Evolutionary conservation across 495 filamentous ascomycete genomes (phyloP).

Genomic region (Staphylotrichum tortipilum): DNA sequence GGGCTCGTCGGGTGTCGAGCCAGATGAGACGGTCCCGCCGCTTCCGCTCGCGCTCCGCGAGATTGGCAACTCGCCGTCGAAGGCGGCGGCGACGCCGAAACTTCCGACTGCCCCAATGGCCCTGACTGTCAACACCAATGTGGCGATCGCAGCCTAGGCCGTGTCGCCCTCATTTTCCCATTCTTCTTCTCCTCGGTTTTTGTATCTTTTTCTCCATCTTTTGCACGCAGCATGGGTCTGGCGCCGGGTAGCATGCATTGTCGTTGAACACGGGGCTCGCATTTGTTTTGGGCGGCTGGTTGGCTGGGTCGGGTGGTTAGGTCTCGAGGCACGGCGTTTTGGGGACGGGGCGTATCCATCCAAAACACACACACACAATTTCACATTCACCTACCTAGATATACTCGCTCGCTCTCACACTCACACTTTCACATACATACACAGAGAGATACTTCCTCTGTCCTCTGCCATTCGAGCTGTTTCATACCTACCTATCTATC

Average conservation of each 20-base stretch:
- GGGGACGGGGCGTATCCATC: constrained; percentile 1
- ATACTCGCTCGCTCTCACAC: too few relatives aligned
- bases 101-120: neutral
- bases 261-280: constrained; percentile 1
- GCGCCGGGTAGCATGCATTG: constrained; percentile 4
- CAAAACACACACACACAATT: too few relatives aligned
- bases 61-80: constrained; percentile 3
- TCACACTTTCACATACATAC: too few relatives aligned
- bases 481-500: too few relatives aligned
- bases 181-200: neutral
- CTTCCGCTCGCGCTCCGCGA: too few relatives aligned
- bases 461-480: neutral
- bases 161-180: neutral
- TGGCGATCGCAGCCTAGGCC: neutral
- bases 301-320: neutral
- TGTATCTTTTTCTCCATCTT: neutral
- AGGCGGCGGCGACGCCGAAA: neutral
- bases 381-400: too few relatives aligned
- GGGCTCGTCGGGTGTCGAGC: neutral
- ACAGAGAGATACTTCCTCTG: constrained; percentile 1
- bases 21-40: neutral
- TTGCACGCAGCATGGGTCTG: constrained; percentile 4
- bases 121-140: neutral
- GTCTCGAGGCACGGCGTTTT: constrained; percentile 7
- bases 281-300: neutral